phyloP scores from a whole-genome alignment of 768 basidiomycete genomes.

The Suillus plorans region DNA sequence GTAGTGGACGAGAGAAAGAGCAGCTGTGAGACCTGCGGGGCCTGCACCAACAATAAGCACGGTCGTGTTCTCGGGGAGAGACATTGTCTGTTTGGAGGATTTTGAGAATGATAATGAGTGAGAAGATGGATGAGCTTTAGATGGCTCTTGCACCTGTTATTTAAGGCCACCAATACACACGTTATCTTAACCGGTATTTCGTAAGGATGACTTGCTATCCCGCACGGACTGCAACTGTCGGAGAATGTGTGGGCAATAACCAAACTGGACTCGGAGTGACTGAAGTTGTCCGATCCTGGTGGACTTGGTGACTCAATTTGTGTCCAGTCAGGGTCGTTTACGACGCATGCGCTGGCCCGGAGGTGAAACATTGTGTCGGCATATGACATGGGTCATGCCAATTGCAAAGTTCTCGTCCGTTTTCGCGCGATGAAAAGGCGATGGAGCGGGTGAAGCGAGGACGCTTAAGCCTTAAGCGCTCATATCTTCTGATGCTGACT shows the following conservation, averaged over 20 bases:
- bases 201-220: too few relatives aligned
- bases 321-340: neutral
- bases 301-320: neutral
- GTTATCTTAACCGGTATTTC: too few relatives aligned
- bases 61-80: slow-evolving; percentile 22
- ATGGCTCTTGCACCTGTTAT: too few relatives aligned
- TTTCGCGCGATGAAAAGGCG: neutral
- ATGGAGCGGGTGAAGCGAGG: neutral
- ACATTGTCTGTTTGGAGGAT: neutral
- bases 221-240: neutral
- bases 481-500: neutral
- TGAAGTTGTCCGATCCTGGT: neutral
- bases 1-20: slow-evolving; percentile 46
- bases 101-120: too few relatives aligned
- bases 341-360: neutral
- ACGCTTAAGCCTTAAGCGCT: neutral
- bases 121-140: too few relatives aligned
- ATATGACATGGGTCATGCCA: too few relatives aligned
- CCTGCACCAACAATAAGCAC: slow-evolving; percentile 45
- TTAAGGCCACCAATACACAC: too few relatives aligned
- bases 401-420: neutral
- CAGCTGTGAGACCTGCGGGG: slow-evolving; percentile 33
- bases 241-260: neutral
- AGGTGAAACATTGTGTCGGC: neutral
- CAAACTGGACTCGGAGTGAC: neutral